These are phyloP conservation scores for Berkeleyomyces basicola DNA, from an alignment of 2,329 filamentous ascomycete genomes.

Conservation along the genomic window DNA sequence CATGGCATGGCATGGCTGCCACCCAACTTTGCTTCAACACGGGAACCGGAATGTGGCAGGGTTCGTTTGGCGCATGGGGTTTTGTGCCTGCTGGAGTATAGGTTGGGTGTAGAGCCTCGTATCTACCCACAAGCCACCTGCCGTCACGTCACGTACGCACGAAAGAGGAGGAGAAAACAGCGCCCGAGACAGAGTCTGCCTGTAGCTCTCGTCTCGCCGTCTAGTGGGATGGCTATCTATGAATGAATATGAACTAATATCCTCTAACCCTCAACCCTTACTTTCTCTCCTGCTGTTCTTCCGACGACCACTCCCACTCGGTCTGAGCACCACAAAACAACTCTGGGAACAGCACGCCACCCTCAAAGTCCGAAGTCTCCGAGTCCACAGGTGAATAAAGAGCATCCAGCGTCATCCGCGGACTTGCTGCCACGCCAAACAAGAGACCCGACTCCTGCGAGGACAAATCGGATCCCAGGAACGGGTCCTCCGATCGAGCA, in stretches of 20 bases:
- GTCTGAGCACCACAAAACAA: not conserved
- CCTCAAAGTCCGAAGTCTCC: not conserved
- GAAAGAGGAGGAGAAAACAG: no score
- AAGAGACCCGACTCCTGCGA: no score
- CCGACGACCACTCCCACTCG: not conserved
- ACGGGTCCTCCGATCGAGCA: not conserved
- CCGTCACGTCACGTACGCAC: no score
- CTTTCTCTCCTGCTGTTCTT: not conserved
- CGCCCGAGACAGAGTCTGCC: no score
- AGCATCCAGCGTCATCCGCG: no score
- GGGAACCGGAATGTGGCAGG: not conserved
- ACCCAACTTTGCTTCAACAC: not conserved
- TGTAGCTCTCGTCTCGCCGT: no score
- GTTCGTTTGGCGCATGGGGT: not conserved
- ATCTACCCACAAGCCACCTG: not conserved
- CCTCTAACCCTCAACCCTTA: not conserved
- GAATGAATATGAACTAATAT: not conserved
- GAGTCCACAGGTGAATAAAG: not conserved
- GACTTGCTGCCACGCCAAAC: no score
- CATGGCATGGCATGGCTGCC: not conserved
- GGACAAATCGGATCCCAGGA: no score
- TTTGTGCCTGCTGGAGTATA: not conserved
- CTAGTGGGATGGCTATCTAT: no score
- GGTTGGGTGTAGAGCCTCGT: not conserved
- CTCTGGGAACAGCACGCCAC: not conserved